Percentiles rank a stretch among this genome's conserved stretches.
These are phyloP conservation scores for Termitomyces sp. DNA, from an alignment of 768 basidiomycete genomes.

Conservation along the genomic window DNA sequence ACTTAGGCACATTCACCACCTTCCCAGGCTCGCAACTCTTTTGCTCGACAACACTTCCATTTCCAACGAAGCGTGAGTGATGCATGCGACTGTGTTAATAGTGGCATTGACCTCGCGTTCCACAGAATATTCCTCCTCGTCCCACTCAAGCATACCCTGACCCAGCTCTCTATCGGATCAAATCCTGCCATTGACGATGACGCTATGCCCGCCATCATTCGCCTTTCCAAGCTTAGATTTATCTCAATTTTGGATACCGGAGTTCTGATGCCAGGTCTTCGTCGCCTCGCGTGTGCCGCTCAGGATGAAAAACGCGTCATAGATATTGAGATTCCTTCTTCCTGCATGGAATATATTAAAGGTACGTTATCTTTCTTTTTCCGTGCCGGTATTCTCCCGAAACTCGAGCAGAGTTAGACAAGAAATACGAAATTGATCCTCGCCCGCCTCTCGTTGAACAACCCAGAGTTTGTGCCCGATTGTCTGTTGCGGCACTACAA, in stretches of 20 bases:
- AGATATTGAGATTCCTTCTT: constrained; percentile 48
- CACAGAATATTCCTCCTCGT: constrained; percentile 53
- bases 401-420: constrained; percentile 34
- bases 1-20: constrained; percentile 45
- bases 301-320: constrained; percentile 33
- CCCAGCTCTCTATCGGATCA: constrained; percentile 42
- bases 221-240: constrained; percentile 41
- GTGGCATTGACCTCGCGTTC: not conserved
- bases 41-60: constrained; percentile 49
- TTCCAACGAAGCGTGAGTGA: constrained; percentile 55
- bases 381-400: not conserved
- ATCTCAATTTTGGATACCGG: constrained; percentile 51
- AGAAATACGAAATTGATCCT: constrained; percentile 42
- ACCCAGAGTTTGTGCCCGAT: constrained; percentile 31
- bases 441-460: constrained; percentile 45
- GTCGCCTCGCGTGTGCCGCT: constrained; percentile 32
- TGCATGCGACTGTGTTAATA: not conserved
- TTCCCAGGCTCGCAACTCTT: constrained; percentile 44
- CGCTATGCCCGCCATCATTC: constrained; percentile 46
- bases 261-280: constrained; percentile 54
- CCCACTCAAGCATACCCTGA: constrained; percentile 49
- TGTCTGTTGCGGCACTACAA: constrained; percentile 45
- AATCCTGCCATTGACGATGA: constrained; percentile 55
- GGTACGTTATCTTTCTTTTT: constrained; percentile 27
- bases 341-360: constrained; percentile 50